phyloP scores from a whole-genome alignment of 2,329 filamentous ascomycete genomes.

The Phialophora chinensis region DNA sequence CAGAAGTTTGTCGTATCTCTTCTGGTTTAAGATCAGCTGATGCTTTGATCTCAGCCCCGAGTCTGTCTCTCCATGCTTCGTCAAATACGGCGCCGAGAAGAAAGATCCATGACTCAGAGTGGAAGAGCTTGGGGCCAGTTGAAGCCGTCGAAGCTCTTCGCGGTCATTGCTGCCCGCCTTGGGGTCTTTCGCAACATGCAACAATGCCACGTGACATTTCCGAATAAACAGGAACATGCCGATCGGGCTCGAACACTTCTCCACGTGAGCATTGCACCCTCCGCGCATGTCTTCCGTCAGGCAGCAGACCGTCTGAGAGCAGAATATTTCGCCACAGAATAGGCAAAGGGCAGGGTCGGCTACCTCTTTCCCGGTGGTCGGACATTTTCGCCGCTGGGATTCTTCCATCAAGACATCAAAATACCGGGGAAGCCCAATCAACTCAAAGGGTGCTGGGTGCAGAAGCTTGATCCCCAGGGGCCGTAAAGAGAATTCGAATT shows the following conservation, averaged over 20 bases:
- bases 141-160: slow-evolving; percentile 23
- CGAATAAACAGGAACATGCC: slow-evolving; percentile 97
- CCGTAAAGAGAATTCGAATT: slow-evolving; percentile 43
- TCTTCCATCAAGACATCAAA: slow-evolving; percentile 94
- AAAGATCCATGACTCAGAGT: slow-evolving; percentile 70
- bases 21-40: slow-evolving; percentile 91
- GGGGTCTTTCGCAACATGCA: slow-evolving; percentile 60
- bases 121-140: slow-evolving; percentile 17
- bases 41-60: slow-evolving; percentile 85
- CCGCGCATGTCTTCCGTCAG: slow-evolving; percentile 71
- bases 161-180: slow-evolving; percentile 23
- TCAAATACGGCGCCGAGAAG: slow-evolving; percentile 87
- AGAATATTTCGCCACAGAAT: slow-evolving; percentile 96
- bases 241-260: slow-evolving; percentile 58
- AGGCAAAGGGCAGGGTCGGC: slow-evolving; percentile 90
- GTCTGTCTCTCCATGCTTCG: slow-evolving; percentile 94
- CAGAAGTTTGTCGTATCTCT: slow-evolving; percentile 86
- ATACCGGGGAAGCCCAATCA: slow-evolving; percentile 88
- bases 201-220: slow-evolving; percentile 89
- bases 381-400: slow-evolving; percentile 80
- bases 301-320: slow-evolving; percentile 91
- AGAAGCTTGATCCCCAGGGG: slow-evolving; percentile 59
- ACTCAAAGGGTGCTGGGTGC: slow-evolving; percentile 91
- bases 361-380: slow-evolving; percentile 87
- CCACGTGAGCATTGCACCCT: slow-evolving; percentile 88